Evolutionary conservation across 176 grass and related monocot genomes (phyloP).

Genomic region (Bonia amplexicaulis): DNA sequence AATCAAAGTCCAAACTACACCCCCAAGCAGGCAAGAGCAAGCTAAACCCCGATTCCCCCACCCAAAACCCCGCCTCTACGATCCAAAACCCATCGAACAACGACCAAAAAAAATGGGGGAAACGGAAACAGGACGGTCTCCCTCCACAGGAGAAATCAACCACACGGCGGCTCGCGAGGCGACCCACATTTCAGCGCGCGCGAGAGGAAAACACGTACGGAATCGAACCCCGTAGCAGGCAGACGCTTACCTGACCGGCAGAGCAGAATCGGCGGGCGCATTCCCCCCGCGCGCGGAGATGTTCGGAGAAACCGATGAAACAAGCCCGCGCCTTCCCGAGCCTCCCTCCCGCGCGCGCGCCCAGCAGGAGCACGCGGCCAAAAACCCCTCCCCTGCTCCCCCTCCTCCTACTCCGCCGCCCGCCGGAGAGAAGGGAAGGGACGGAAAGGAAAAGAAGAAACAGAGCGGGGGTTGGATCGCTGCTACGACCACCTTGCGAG

Average conservation of each 20-base stretch:
- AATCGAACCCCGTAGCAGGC: background rate
- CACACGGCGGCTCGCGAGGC: background rate
- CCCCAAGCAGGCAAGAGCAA: background rate
- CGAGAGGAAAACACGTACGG: background rate
- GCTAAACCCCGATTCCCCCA: background rate
- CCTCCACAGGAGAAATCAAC: background rate
- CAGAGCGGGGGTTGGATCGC: background rate
- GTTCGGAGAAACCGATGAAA: no score
- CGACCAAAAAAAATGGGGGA: background rate
- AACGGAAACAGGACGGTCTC: background rate
- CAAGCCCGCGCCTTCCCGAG: no score
- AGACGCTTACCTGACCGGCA: background rate
- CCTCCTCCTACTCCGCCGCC: background rate
- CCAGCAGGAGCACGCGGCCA: background rate
- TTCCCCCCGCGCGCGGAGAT: background rate
- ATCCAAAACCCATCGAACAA: background rate
- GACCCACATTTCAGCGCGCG: constrained; percentile 20
- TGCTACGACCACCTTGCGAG: no score
- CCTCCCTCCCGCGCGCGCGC: no score
- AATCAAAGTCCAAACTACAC: background rate
- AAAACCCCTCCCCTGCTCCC: background rate
- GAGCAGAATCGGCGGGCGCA: constrained; percentile 7
- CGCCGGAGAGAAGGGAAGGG: background rate
- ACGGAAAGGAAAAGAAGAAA: background rate
- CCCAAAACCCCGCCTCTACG: background rate